Percentiles rank a stretch among this genome's conserved stretches.
Conservation (phyloP, 192 early-diverging fungal genomes). For the Backusella mclennaniae region DNA sequence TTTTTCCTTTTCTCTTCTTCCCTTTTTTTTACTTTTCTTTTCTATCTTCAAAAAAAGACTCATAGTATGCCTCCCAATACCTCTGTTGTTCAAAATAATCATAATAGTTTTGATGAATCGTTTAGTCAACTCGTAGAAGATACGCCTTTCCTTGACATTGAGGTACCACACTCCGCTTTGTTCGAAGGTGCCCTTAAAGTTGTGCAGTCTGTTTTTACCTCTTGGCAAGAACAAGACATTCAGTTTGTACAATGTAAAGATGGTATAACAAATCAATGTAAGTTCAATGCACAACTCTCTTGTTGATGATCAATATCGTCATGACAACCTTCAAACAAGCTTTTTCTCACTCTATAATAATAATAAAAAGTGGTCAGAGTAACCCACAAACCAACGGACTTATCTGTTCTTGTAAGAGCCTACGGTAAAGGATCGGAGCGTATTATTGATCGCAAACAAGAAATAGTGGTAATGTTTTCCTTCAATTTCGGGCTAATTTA, state of each 20-base stretch:
- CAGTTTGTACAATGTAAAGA: constrained; percentile 68
- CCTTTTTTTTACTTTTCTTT: not conserved
- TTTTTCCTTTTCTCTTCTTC: not conserved
- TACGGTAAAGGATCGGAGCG: constrained; percentile 86
- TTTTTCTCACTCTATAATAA: not conserved
- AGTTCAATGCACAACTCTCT: constrained; percentile 11
- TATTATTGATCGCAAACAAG: constrained; percentile 85
- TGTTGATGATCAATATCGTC: not conserved
- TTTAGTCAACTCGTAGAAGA: constrained; percentile 24
- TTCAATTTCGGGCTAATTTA: no score
- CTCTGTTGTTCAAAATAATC: not conserved
- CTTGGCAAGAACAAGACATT: constrained; percentile 58
- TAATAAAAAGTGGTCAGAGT: constrained; percentile 60
- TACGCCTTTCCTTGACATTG: constrained; percentile 40
- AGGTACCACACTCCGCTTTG: constrained; percentile 52
- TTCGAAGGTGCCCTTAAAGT: constrained; percentile 63
- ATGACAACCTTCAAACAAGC: not conserved
- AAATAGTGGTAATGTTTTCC: constrained; percentile 65
- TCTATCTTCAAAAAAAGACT: not conserved
- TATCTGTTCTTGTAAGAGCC: constrained; percentile 77
- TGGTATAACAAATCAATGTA: constrained; percentile 81
- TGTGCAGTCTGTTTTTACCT: constrained; percentile 55
- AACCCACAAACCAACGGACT: constrained; percentile 52
- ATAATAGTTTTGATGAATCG: constrained; percentile 1
- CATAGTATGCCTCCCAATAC: constrained; percentile 13